Conservation (phyloP, 192 early-diverging fungal species). For the Piromyces finnis region DNA sequence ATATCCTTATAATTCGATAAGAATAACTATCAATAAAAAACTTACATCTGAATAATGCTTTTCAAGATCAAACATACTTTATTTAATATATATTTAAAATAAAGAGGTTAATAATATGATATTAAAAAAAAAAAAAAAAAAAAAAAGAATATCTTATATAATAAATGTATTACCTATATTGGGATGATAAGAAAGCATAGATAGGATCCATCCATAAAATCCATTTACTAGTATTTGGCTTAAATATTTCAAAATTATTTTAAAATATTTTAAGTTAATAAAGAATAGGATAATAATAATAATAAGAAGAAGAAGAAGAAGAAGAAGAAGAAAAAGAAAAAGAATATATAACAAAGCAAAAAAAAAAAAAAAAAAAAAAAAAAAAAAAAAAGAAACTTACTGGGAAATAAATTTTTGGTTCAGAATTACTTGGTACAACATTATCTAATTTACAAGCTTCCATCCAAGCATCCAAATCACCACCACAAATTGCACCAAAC, state of each 20-base stretch:
- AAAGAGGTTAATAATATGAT: too few relatives aligned
- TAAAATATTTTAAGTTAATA: too few relatives aligned
- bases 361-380: not conserved
- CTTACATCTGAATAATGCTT: slow-evolving; percentile 29
- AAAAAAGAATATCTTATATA: too few relatives aligned
- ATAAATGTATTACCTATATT: slow-evolving; percentile 45
- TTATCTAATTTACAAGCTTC: slow-evolving; percentile 31
- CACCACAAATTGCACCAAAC: slow-evolving; percentile 67
- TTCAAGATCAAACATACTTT: slow-evolving; percentile 26
- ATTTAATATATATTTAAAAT: too few relatives aligned
- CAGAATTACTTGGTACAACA: not conserved
- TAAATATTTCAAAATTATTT: too few relatives aligned
- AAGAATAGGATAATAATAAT: not conserved
- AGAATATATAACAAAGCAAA: not conserved
- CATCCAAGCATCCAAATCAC: slow-evolving; percentile 58
- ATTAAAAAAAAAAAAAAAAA: too few relatives aligned
- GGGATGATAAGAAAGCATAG: slow-evolving; percentile 52
- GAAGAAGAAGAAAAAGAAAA: not conserved
- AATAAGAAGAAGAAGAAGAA: not conserved
- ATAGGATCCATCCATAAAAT: slow-evolving; percentile 62
- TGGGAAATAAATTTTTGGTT: not conserved
- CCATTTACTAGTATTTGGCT: slow-evolving; percentile 65
- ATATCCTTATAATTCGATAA: too few relatives aligned
- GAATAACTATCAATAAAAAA: too few relatives aligned
- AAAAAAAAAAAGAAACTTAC: not conserved